Conservation (phyloP, 2,329 filamentous ascomycete genomes). For the Hymenoscyphus occultus region DNA sequence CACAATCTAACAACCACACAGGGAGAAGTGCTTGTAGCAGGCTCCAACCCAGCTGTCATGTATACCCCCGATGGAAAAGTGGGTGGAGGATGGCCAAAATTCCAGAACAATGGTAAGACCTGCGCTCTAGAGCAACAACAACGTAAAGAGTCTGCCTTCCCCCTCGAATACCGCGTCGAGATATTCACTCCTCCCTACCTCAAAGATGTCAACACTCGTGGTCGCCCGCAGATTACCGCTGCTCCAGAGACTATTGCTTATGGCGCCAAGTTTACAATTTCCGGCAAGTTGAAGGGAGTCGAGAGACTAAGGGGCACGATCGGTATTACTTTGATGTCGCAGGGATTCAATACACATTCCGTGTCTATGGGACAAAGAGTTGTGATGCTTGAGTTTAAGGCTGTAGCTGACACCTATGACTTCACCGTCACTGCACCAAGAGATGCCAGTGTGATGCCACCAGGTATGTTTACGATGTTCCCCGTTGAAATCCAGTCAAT, state of each 20-base stretch:
- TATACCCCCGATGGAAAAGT: background rate
- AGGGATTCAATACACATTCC: background rate
- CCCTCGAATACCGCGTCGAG: constrained; percentile 3
- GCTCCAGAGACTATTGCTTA: background rate
- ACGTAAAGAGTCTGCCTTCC: background rate
- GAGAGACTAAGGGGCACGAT: background rate
- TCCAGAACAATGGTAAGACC: background rate
- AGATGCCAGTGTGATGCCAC: constrained; percentile 10
- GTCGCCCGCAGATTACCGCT: background rate
- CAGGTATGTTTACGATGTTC: background rate
- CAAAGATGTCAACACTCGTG: background rate
- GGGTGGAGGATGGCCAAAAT: background rate
- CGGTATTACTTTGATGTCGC: background rate
- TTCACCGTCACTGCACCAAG: constrained; percentile 6
- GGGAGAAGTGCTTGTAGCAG: constrained; percentile 4
- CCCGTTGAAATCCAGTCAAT: no score
- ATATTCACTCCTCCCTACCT: constrained; percentile 4
- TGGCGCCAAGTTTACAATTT: background rate
- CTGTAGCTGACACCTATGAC: background rate
- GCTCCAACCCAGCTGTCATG: constrained; percentile 5
- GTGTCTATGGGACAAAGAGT: background rate
- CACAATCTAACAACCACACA: background rate
- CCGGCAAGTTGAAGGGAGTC: background rate
- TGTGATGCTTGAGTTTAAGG: constrained; percentile 3
- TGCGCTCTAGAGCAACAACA: constrained; percentile 5